Evolutionary conservation across 2,329 filamentous ascomycete species (phyloP).

Genomic region (Salinomyces thailandicus): DNA sequence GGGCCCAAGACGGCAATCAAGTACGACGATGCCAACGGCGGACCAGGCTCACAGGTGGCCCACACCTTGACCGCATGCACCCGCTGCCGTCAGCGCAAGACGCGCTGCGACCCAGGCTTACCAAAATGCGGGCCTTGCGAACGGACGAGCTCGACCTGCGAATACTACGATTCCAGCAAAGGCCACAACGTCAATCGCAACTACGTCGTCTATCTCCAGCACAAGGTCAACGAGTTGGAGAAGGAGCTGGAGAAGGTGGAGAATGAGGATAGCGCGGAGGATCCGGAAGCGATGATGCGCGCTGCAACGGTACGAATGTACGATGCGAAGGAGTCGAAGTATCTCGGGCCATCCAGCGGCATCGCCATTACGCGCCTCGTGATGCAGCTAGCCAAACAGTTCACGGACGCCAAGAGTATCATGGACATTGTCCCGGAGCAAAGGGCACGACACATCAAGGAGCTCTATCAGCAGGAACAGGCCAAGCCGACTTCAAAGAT

Average conservation of each 20-base stretch:
- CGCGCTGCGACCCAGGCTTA: slow-evolving; percentile 84
- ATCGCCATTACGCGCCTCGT: slow-evolving; percentile 90
- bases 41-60: slow-evolving; percentile 47
- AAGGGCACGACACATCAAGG: slow-evolving; percentile 54
- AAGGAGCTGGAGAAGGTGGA: slow-evolving; percentile 70
- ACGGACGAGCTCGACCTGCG: slow-evolving; percentile 79
- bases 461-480: slow-evolving; percentile 56
- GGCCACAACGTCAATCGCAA: slow-evolving; percentile 76
- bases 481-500: slow-evolving; percentile 62
- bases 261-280: slow-evolving; percentile 60
- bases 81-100: slow-evolving; percentile 85
- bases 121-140: slow-evolving; percentile 89
- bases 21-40: slow-evolving; percentile 11
- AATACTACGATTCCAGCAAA: slow-evolving; percentile 87
- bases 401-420: slow-evolving; percentile 81
- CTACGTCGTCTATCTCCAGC: slow-evolving; percentile 86
- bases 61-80: slow-evolving; percentile 66
- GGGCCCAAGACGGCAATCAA: slow-evolving; percentile 22
- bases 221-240: slow-evolving; percentile 72
- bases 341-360: slow-evolving; percentile 85
- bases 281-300: slow-evolving; percentile 74
- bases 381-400: slow-evolving; percentile 93
- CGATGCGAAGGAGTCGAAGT: slow-evolving; percentile 79
- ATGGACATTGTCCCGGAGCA: slow-evolving; percentile 80
- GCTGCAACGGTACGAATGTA: slow-evolving; percentile 77